Base-by-base conservation (phyloP, 345 rosid genomes). In the Conringia planisiliqua region DNA sequence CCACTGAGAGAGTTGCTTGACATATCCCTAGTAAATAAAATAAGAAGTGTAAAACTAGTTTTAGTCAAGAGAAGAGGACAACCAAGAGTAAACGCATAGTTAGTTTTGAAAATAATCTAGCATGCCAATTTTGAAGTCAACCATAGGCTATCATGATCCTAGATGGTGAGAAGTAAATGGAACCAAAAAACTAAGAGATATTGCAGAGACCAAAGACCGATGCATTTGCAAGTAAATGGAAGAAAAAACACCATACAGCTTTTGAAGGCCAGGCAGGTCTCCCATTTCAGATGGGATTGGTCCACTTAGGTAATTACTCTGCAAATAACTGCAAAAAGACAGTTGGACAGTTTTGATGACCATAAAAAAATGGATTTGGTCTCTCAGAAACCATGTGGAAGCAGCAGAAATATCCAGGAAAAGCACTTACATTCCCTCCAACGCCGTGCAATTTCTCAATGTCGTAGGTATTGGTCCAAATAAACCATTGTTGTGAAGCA, bases 251-350 rank as follows among this genome's bases (percentile, higher is more conserved):
- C 76, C 97, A 87, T 81, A 94, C 98, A 94, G 73, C 30, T 81
- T 71, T 75, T 55, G 82, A 81, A 94, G 96, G 69, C 70, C 81
- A 13, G 93, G 74, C 60, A 94, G 75, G 74, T 87, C 84, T 79
- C 95, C 98, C 74, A 94, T 22, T 79, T 89, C 96, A 79, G 87
- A 78, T 30, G 98, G 98, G 72, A 94, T 84, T 9, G 62, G 47
- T 44, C 89, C 97, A 54, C 89, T 87, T 48, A 94, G 75, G 86
- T 90, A 94, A 83, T 95, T 92, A n/a, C 86, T 82, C 87, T 92
- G 97, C 90, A 95, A 76, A 85, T 69, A 85, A 79, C 97, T 95
- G 88, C 48, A 77, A n/a, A 22, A 68, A 72, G 44, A 76, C 62
- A 71, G 62, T 39, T 56, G 26, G 50, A 33, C 2, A 68, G 2